A percentile compares a stretch with the other conserved stretches of the same genome.
These are phyloP conservation scores for Kluyveromyces sp. DNA, from an alignment of 1,139 yeast species.

Conservation along the genomic window DNA sequence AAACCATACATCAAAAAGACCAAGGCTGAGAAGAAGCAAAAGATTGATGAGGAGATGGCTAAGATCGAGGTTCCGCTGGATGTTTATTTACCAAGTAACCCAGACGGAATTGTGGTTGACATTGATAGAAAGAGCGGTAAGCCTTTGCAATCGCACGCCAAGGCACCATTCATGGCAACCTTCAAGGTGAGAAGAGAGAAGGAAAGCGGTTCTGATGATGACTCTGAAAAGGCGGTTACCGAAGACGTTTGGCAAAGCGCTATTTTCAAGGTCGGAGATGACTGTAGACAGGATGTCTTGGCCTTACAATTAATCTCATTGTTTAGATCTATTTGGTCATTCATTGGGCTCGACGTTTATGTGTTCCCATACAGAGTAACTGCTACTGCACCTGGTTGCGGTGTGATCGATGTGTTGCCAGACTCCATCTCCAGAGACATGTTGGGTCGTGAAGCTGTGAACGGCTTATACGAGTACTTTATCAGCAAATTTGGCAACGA, in stretches of 20 bases:
- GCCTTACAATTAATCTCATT: constrained; percentile 89
- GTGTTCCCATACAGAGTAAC: constrained; percentile 94
- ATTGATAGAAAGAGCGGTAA: constrained; percentile 88
- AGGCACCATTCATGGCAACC: constrained; percentile 97
- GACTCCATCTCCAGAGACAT: constrained; percentile 93
- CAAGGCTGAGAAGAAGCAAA: constrained; percentile 91
- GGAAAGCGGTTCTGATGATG: too few relatives aligned
- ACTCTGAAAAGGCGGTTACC: constrained; percentile 36
- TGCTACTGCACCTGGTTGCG: constrained; percentile 99
- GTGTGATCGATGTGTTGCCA: constrained; percentile 95
- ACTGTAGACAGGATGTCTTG: constrained; percentile 94
- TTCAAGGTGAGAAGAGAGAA: constrained; percentile 51
- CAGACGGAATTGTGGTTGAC: constrained; percentile 89
- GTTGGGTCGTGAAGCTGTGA: constrained; percentile 98
- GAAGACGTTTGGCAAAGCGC: constrained; percentile 79
- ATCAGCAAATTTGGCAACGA: constrained; percentile 92
- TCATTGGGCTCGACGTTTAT: constrained; percentile 79
- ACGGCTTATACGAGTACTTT: constrained; percentile 90
- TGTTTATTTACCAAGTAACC: constrained; percentile 92
- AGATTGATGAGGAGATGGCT: constrained; percentile 94
- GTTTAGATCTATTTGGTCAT: constrained; percentile 84
- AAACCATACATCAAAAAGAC: constrained; percentile 90
- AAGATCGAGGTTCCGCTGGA: constrained; percentile 70
- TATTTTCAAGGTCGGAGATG: constrained; percentile 98
- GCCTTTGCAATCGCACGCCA: constrained; percentile 98